phyloP scores from a whole-genome alignment of 2,329 filamentous ascomycete species.

The Didymella exigua region DNA sequence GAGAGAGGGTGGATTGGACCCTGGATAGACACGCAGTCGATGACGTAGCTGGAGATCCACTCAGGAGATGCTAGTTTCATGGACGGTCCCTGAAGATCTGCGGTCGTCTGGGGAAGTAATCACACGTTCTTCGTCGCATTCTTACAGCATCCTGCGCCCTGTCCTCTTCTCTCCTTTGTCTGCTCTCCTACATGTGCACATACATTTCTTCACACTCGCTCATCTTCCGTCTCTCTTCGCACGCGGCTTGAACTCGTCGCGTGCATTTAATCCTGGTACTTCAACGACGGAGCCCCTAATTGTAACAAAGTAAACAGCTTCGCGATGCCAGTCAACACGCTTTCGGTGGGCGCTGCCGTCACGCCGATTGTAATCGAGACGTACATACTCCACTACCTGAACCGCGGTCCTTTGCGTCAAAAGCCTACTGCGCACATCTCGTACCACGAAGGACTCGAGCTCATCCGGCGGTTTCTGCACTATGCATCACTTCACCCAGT shows the following conservation, averaged over 20 bases:
- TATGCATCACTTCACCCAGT: conserved; percentile 89
- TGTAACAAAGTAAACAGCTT: background rate
- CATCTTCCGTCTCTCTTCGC: background rate
- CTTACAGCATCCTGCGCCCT: background rate
- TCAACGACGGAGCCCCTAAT: conserved; percentile 15
- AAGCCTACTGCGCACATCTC: conserved; percentile 90
- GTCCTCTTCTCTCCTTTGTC: background rate
- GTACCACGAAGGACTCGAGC: conserved; percentile 88
- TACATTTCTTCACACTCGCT: background rate
- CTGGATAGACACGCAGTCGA: conserved; percentile 1
- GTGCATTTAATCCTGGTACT: conserved; percentile 14
- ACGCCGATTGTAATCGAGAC: conserved; percentile 88
- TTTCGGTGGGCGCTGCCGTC: conserved; percentile 80
- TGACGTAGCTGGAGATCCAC: conserved; percentile 6
- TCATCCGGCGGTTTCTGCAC: conserved; percentile 83
- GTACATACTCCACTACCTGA: conserved; percentile 86
- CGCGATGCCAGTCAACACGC: conserved; percentile 72
- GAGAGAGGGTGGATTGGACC: conserved; percentile 4
- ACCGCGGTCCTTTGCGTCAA: conserved; percentile 73
- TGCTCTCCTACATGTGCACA: background rate
- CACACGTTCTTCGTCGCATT: background rate
- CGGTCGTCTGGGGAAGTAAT: conserved; percentile 10
- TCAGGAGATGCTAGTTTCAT: conserved; percentile 1
- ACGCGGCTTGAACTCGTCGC: background rate
- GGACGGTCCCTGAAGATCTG: conserved; percentile 9